Evolutionary conservation across 2,329 filamentous ascomycete genomes (phyloP).

Genomic region (Penicillium sp.): DNA sequence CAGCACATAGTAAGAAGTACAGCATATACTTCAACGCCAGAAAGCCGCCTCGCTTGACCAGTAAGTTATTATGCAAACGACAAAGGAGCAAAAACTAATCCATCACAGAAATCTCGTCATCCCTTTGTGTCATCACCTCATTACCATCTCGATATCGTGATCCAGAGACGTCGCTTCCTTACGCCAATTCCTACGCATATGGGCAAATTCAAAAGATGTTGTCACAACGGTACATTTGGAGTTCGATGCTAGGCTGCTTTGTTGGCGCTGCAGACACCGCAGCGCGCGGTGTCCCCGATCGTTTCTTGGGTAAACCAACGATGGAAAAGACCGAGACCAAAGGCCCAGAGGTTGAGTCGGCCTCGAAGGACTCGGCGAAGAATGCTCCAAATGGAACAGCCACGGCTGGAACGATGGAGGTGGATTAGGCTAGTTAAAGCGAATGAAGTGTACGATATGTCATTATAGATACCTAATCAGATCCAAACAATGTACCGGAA

Average conservation of each 20-base stretch:
- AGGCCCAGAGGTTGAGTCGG: background rate
- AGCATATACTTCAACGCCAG: slow-evolving; percentile 55
- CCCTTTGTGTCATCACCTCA: slow-evolving; percentile 76
- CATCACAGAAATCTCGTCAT: slow-evolving; percentile 41
- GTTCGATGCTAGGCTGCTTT: slow-evolving; percentile 73
- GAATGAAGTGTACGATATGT: background rate
- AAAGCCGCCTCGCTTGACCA: slow-evolving; percentile 46
- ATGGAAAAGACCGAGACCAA: background rate
- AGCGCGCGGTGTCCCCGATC: slow-evolving; percentile 73
- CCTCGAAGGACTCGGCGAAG: slow-evolving; percentile 6
- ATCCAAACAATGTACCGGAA: background rate
- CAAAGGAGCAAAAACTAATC: slow-evolving; percentile 8
- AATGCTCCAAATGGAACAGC: slow-evolving; percentile 6
- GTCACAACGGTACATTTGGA: slow-evolving; percentile 75
- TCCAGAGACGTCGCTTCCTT: slow-evolving; percentile 75
- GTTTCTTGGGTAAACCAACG: slow-evolving; percentile 52
- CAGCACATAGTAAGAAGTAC: slow-evolving; percentile 51
- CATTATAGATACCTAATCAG: slow-evolving; percentile 5
- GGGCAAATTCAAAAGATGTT: slow-evolving; percentile 68
- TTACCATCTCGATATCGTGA: slow-evolving; percentile 78
- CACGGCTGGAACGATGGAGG: slow-evolving; percentile 16
- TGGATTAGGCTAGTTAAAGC: slow-evolving; percentile 7
- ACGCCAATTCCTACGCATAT: slow-evolving; percentile 74
- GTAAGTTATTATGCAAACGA: slow-evolving; percentile 34
- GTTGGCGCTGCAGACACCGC: slow-evolving; percentile 59